These are phyloP conservation scores for Lentinula aciculospora DNA, from an alignment of 768 basidiomycete genomes.

Conservation along the genomic window DNA sequence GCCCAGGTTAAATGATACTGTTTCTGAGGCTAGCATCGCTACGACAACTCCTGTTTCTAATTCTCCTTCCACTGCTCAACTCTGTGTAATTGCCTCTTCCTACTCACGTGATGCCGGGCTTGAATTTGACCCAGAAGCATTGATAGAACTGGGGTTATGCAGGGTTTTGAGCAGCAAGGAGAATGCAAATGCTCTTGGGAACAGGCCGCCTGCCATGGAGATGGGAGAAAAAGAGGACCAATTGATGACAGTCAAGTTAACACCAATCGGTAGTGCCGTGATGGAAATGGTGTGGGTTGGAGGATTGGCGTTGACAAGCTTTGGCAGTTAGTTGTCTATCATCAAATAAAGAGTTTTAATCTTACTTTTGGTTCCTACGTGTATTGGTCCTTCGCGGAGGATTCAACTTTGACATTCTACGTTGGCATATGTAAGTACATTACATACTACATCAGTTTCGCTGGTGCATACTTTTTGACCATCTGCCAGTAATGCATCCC, in stretches of 20 bases:
- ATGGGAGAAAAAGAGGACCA: not conserved
- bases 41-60: not conserved
- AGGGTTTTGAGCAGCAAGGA: not conserved
- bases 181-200: not conserved
- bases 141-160: constrained; percentile 50
- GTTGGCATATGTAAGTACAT: no score
- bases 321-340: not conserved
- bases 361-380: not conserved
- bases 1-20: not conserved
- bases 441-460: not conserved
- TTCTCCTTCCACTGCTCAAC: constrained; percentile 10
- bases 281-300: constrained; percentile 10
- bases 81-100: constrained; percentile 31
- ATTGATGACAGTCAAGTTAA: constrained; percentile 1
- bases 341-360: not conserved
- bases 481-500: not conserved
- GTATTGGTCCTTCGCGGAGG: no score
- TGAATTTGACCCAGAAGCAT: constrained; percentile 48
- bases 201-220: not conserved
- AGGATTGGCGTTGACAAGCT: constrained; percentile 6
- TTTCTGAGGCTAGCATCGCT: not conserved
- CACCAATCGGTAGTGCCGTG: constrained; percentile 3
- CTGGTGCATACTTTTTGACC: not conserved
- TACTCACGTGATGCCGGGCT: constrained; percentile 39
- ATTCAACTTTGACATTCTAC: no score